These are phyloP conservation scores for Kandelia obovata DNA, from an alignment of 345 rosid genomes.

Conservation along the genomic window DNA sequence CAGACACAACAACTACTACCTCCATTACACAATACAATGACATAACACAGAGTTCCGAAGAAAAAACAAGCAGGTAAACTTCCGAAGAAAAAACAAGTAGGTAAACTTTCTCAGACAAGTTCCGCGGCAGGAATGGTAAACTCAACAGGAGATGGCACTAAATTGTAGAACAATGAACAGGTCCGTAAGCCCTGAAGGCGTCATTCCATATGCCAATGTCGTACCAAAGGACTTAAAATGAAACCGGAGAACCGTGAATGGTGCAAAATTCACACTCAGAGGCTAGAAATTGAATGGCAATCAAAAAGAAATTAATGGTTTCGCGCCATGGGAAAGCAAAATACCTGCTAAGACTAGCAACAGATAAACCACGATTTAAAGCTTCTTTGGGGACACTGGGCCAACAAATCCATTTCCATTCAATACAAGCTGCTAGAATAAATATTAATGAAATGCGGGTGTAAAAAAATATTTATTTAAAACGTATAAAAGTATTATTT, in stretches of 20 bases:
- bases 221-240: too few relatives aligned
- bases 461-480: too few relatives aligned
- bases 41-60: background rate
- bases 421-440: too few relatives aligned
- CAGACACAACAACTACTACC: background rate
- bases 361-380: slow-evolving; percentile 60
- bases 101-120: too few relatives aligned
- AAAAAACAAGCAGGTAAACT: too few relatives aligned
- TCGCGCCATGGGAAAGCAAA: background rate
- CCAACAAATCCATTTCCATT: slow-evolving; percentile 95
- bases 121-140: too few relatives aligned
- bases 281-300: background rate
- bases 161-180: too few relatives aligned
- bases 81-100: background rate
- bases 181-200: background rate
- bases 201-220: too few relatives aligned
- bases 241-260: too few relatives aligned
- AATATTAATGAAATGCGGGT: too few relatives aligned
- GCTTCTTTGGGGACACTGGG: slow-evolving; percentile 86
- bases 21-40: background rate
- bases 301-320: background rate
- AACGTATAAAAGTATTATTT: too few relatives aligned
- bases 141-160: too few relatives aligned
- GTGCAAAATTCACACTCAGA: background rate
- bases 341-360: slow-evolving; percentile 96